phyloP scores from a whole-genome alignment of 2,329 filamentous ascomycete genomes.

The Colletotrichum nymphaeae region DNA sequence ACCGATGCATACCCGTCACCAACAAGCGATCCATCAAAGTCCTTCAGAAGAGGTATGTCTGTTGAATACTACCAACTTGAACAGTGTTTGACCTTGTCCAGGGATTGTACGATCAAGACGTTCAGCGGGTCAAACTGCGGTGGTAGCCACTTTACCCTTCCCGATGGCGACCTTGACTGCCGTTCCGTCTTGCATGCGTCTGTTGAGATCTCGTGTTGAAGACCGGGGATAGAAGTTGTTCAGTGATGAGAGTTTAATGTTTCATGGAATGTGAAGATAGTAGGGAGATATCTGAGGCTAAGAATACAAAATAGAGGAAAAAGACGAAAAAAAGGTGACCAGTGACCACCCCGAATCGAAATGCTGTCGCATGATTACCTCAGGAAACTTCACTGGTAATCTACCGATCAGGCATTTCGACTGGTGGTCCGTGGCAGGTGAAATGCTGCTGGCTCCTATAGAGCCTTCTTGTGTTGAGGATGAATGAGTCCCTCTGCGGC shows the following conservation, averaged over 20 bases:
- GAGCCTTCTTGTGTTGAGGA: not conserved
- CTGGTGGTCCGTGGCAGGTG: not conserved
- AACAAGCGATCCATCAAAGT: slow-evolving; percentile 15
- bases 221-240: not conserved
- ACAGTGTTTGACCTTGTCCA: not conserved
- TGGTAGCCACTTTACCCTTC: not conserved
- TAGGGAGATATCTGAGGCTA: too few relatives aligned
- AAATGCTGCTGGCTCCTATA: not conserved
- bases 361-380: not conserved
- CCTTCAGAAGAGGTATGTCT: not conserved
- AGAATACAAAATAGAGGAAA: too few relatives aligned
- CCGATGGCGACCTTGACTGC: slow-evolving; percentile 15
- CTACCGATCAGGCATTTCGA: not conserved
- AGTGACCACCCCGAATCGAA: not conserved
- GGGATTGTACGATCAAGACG: slow-evolving; percentile 5
- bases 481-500: too few relatives aligned
- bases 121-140: slow-evolving; percentile 7
- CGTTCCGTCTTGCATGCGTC: slow-evolving; percentile 18
- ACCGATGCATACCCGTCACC: slow-evolving; percentile 3
- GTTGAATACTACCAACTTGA: too few relatives aligned
- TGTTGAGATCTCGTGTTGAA: slow-evolving; percentile 3
- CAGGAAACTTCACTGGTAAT: not conserved
- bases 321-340: not conserved
- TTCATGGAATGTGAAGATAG: too few relatives aligned
- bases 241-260: not conserved